Evolutionary conservation across 2,329 filamentous ascomycete genomes (phyloP), one percentile per base, ranked within the genome.

Genomic region (Cyphellophora europaea): DNA sequence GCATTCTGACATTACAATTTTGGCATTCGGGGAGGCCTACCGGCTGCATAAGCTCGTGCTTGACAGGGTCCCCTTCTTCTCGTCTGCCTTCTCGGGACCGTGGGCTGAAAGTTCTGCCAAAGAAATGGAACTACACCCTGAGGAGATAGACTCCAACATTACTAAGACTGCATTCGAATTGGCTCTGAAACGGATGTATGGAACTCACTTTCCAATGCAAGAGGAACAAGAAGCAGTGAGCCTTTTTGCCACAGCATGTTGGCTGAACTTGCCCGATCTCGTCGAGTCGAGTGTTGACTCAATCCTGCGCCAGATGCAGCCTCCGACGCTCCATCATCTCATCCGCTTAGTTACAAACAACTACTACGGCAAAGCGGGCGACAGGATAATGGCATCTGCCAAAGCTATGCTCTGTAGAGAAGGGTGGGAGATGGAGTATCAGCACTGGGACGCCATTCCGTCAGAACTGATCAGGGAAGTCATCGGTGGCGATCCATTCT

Each of bases 401-500:
- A 74, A 73, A 46, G 66, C 70, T 5, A 73, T 73, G 69, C 56
- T 74, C 6, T 72, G 69, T 46, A 57, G 69, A 36, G 69, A 72
- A 48, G 70, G 70, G 5, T 72, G 67, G 67, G 62, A 67, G 40
- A 74, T 74, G 70, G 60, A 66, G 5, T 44, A 52, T 31, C 45
- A 48, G 13, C 52, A 65, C 40, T 76, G 72, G 72, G 70, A 74
- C 42, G 66, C 65, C 12, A 71, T 75, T 35, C 69, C 71, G 4
- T 69, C 68, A 5, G 71, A 75, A 41, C 64, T 74, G 35, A 61
- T 72, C 28, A 62, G 70, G n/a, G 71, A 75, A 42, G 68, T 75
- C 11, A 64, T 75, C 19, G 71, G 69, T 6, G 70, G 68, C 6
- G 72, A 76, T 49, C 71, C 71, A 18, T 75, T 75, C 52, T 76